Conservation (phyloP, 176 grass and related monocot genomes). For the Cocos nucifera region DNA sequence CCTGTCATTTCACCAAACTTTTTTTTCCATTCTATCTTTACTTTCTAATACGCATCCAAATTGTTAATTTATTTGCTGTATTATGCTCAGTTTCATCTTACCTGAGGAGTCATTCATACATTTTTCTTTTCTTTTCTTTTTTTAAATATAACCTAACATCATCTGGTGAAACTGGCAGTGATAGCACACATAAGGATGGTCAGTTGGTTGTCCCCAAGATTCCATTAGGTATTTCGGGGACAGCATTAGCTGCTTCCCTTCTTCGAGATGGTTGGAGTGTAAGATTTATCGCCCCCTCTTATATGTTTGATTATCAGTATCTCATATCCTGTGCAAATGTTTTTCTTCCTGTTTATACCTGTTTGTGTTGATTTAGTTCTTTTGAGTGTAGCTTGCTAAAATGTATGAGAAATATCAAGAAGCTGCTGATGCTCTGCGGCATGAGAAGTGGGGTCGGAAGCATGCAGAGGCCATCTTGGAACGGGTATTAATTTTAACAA, state of each 20-base stretch:
- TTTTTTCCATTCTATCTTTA: no score
- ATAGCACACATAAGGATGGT: conserved; percentile 30
- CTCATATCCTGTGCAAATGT: conserved; percentile 1
- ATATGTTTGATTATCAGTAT: background rate
- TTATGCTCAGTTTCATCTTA: no score
- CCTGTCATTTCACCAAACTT: no score
- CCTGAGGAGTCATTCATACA: no score
- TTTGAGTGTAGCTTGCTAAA: conserved; percentile 64
- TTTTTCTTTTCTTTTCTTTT: no score
- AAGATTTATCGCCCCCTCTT: conserved; percentile 10
- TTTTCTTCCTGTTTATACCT: conserved; percentile 6
- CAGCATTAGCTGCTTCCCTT: conserved; percentile 92
- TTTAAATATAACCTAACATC: background rate
- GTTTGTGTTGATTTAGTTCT: conserved; percentile 13
- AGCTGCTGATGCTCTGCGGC: conserved; percentile 78
- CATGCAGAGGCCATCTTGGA: conserved; percentile 90
- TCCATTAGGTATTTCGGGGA: conserved; percentile 81
- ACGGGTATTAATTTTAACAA: conserved; percentile 41
- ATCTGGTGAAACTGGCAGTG: conserved; percentile 26
- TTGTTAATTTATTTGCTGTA: no score
- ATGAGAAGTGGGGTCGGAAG: conserved; percentile 79
- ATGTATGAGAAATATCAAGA: conserved; percentile 99
- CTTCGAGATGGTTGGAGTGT: conserved; percentile 97
- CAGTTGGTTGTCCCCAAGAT: conserved; percentile 67
- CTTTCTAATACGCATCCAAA: no score